These are phyloP conservation scores for Vigna radiata DNA, from an alignment of 306 rosid species.

Conservation along the genomic window DNA sequence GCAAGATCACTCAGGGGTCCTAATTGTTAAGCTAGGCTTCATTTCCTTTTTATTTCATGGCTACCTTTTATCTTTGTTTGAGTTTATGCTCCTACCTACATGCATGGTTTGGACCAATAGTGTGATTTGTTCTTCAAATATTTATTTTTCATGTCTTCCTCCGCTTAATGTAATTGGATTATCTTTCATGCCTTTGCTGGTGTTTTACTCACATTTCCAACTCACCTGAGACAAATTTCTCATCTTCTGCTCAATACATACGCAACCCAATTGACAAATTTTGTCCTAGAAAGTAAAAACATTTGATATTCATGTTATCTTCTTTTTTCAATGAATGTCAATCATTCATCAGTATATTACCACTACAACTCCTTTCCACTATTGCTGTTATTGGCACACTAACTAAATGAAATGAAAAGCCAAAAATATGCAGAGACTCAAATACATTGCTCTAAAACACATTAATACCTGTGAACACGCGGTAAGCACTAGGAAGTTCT, in stretches of 20 bases:
- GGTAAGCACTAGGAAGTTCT: constrained; percentile 85
- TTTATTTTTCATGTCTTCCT: background rate
- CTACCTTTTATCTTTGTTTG: too few relatives aligned
- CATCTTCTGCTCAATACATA: background rate
- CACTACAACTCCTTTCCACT: background rate
- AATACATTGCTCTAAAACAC: background rate
- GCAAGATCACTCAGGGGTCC: too few relatives aligned
- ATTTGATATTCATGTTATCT: background rate
- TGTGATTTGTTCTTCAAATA: too few relatives aligned
- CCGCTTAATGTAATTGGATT: background rate
- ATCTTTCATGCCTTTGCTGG: background rate
- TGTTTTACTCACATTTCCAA: background rate
- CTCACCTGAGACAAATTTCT: background rate
- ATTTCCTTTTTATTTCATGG: too few relatives aligned
- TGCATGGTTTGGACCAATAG: too few relatives aligned
- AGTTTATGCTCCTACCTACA: too few relatives aligned
- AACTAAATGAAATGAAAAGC: constrained; percentile 19
- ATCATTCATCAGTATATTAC: background rate
- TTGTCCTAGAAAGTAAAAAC: background rate
- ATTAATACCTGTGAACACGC: constrained; percentile 72
- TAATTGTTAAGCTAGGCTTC: too few relatives aligned
- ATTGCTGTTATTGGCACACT: background rate
- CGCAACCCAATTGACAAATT: background rate
- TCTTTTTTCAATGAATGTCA: background rate
- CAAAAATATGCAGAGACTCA: background rate